A percentile compares a stretch with the other conserved stretches of the same genome.
phyloP scores from a whole-genome alignment of 176 grass and related monocot species.

The Carex pumila region DNA sequence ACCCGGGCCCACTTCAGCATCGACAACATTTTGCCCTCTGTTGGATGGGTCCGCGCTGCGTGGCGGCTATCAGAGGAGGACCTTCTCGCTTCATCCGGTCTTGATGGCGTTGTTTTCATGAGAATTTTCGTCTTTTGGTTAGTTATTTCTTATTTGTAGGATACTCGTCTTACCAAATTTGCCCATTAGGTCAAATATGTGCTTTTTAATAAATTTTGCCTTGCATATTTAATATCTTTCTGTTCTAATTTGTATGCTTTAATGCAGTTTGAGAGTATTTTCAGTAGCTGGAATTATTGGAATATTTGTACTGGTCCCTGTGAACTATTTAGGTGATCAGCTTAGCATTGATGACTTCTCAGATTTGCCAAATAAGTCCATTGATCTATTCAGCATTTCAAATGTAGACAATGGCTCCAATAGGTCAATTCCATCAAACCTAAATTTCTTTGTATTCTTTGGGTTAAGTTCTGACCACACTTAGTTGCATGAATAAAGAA shows the following conservation, averaged over 20 bases:
- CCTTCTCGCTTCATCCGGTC: slow-evolving; percentile 53
- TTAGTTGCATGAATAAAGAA: neutral
- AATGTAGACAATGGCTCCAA: slow-evolving; percentile 82
- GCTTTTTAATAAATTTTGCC: slow-evolving; percentile 32
- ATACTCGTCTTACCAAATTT: neutral
- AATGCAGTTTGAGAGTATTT: slow-evolving; percentile 70
- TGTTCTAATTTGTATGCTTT: neutral
- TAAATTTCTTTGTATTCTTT: neutral
- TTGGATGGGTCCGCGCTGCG: slow-evolving; percentile 41
- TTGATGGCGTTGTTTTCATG: slow-evolving; percentile 82
- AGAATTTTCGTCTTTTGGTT: slow-evolving; percentile 89
- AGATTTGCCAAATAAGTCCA: slow-evolving; percentile 73
- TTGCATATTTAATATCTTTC: neutral
- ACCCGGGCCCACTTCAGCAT: slow-evolving; percentile 15
- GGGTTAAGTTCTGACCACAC: neutral
- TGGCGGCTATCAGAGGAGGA: slow-evolving; percentile 72
- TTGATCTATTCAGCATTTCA: slow-evolving; percentile 86
- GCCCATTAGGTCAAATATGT: slow-evolving; percentile 23
- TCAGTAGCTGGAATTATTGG: slow-evolving; percentile 57
- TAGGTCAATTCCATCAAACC: slow-evolving; percentile 31
- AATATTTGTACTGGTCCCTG: slow-evolving; percentile 61
- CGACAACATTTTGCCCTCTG: slow-evolving; percentile 38
- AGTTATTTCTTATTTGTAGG: neutral
- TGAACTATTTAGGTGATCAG: slow-evolving; percentile 75
- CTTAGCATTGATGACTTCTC: slow-evolving; percentile 76